Base-by-base conservation (phyloP, 768 basidiomycete species). In the Agaricus subrufescens region DNA sequence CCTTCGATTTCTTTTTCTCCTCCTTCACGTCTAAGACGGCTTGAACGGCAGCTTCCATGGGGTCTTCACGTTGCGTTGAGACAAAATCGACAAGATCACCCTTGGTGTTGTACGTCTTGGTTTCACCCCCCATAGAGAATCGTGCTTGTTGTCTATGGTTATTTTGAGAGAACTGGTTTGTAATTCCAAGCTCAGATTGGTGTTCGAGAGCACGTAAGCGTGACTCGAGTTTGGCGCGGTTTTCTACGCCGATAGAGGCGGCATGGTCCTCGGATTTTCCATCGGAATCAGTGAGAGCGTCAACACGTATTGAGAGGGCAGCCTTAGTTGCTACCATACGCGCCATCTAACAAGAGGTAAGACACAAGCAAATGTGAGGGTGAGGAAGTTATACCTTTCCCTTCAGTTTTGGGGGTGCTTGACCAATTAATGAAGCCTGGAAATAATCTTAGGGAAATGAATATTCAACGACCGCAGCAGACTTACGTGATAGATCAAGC, bases 311-410 rank as follows among this genome's bases (percentile, higher is more conserved):
- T 4, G 96, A 96, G 12, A 99, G 84, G 1, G 97, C 91, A 3
- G 96, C 87, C 78, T 99, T 99, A 47, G 97, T 98, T 48, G 97
- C 95, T 30, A 98, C 94, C 97, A 99, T 99, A 66, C 97, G 91
- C 23, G 97, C 97, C 97, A 98, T 98, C 87, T 91, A 63, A 5
- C 45, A 34, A 30, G 45, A 2, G 14, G 25, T n/a, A 37, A 37
- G 30, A 57, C 19, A 30, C 40, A 37, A 10, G 26, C 19, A 12
- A 48, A 15, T 12, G 30, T 52, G 42, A 14, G 19, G 7, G 30
- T 11, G 31, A 3, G 19, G 14, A 49, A 8, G 1, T 58, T 76
- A 64, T 47, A 87, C 89, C 77, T 98, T 99, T 65, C 96, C 96
- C 80, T 98, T 99, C 62, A 98, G 82, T 74, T 98, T 98, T 57